Base-by-base conservation (phyloP, 1,284 basidiomycete genomes). In the Cutaneotrichosporon sp. region DNA sequence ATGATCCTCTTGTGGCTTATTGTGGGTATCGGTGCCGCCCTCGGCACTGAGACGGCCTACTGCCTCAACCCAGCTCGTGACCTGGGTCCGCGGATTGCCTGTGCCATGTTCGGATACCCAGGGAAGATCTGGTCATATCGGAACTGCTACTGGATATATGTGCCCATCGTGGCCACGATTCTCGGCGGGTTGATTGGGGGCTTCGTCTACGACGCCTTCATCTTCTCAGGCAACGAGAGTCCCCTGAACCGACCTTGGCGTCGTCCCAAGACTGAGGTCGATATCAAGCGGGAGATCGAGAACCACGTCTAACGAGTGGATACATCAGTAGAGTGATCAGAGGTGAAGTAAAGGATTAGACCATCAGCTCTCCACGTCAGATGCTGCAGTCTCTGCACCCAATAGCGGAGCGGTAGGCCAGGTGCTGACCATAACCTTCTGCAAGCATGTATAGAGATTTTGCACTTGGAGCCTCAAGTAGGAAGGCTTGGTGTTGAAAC, bases 31-130 rank as follows among this genome's bases (percentile, higher is more conserved):
- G 54, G 54, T 5, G 54, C 54, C 1, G 46, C 54, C 3, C 54
- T 55, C 14, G 54, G 54, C 11, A 55, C 54, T 4, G 32, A 55
- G 49, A 51, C 54, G 14, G 54, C 54, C 6, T 55, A 55, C 45
- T 55, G 61, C 25, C 61, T 68, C 45, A 70, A 70, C 46, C 62
- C 64, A 1, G 66, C 66, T 1, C 60, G 68, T 20, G 68, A 71
- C 52, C 52, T 71, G 14, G 68, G 68, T 0, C 66, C 67, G 14
- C 61, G 67, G 4, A 51, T 69, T 27, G 65, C 63, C 1, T 42
- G 62, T 12, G 63, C 63, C 47, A 52, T 52, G 6, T 51, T 61
- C 31, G 68, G 68, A 2, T 70, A 65, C 37, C 60, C 62, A 10
- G 51, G 25, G 1, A 19, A 50, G 4, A 55, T 67, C 19, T 67